A percentile compares a stretch with the other conserved stretches of the same genome.
Conservation (phyloP, 345 rosid species). For the Theobroma cacao region DNA sequence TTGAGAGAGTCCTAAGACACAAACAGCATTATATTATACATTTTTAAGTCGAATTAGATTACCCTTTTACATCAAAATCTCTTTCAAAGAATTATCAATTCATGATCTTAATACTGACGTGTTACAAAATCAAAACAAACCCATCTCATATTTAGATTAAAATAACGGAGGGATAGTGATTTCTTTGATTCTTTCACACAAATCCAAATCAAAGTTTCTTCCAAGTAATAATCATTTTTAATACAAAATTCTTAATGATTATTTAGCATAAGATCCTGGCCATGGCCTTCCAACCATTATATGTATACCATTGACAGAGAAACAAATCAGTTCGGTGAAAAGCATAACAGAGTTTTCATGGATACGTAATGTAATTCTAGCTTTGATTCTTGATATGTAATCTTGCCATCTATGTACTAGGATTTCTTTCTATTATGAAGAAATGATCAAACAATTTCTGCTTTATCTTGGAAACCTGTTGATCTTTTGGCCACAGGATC, state of each 20-base stretch:
- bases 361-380: neutral
- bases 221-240: neutral
- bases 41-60: neutral
- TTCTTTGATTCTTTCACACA: neutral
- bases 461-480: neutral
- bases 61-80: conserved; percentile 6
- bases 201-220: neutral
- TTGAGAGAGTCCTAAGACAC: neutral
- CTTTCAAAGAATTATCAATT: conserved; percentile 6
- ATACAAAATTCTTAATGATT: neutral
- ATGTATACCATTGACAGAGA: neutral
- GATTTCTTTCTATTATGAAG: neutral
- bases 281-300: neutral
- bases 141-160: neutral
- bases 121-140: neutral
- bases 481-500: neutral
- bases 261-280: neutral
- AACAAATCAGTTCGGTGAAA: neutral
- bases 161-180: neutral
- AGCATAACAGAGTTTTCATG: neutral
- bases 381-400: neutral
- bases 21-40: neutral
- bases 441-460: neutral
- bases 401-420: neutral
- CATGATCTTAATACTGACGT: neutral